A percentile compares a stretch with the other conserved stretches of the same genome.
Evolutionary conservation across 2,329 filamentous ascomycete species (phyloP).

Genomic region (Cadophora sp.): DNA sequence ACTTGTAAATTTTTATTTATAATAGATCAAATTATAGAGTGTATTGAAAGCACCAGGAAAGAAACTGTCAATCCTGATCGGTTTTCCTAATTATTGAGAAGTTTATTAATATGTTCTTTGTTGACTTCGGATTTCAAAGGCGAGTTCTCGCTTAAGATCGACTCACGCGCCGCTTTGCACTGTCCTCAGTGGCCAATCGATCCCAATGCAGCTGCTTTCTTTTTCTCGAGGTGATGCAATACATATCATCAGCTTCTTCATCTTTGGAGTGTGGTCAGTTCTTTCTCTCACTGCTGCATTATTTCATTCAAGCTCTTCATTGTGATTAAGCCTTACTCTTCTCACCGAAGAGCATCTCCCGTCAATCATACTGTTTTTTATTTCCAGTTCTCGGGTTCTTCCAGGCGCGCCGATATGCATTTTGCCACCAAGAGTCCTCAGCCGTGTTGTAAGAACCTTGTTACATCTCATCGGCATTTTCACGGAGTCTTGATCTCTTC

Average conservation of each 20-base stretch:
- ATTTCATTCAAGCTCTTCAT: too few relatives aligned
- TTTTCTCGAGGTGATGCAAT: neutral
- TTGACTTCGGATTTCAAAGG: slow-evolving; percentile 8
- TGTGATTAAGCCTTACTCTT: too few relatives aligned
- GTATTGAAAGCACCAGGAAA: neutral
- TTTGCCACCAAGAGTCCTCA: too few relatives aligned
- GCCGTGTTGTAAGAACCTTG: too few relatives aligned
- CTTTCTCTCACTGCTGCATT: too few relatives aligned
- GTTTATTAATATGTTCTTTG: neutral
- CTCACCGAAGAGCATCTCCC: too few relatives aligned
- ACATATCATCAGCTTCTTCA: neutral
- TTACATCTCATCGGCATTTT: too few relatives aligned
- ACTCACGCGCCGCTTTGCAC: neutral
- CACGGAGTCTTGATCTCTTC: too few relatives aligned
- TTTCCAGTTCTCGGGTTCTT: too few relatives aligned
- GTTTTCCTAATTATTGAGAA: neutral
- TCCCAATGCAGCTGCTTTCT: neutral
- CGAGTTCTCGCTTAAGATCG: neutral
- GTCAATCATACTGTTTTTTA: too few relatives aligned
- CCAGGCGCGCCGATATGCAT: too few relatives aligned
- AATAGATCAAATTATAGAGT: neutral
- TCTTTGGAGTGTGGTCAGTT: neutral
- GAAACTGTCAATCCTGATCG: neutral
- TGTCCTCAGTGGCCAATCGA: neutral
- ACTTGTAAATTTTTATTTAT: too few relatives aligned